Base-by-base conservation (phyloP, 768 basidiomycete species). In the Tylopilus sp. region DNA sequence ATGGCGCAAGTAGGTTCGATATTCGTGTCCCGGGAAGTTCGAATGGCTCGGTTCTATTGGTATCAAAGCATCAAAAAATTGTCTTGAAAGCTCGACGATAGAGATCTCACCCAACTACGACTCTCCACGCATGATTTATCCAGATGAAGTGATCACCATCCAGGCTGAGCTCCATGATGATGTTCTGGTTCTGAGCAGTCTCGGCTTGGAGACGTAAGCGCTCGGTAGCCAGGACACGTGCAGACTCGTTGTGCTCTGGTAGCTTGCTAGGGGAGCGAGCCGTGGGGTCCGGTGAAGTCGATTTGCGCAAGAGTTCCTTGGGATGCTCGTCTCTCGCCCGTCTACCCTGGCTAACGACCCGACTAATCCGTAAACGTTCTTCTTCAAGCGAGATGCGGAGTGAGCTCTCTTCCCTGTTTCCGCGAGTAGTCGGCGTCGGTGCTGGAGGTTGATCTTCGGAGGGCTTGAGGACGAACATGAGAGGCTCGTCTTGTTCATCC, bases 91-190 rank as follows among this genome's bases (percentile, higher is more conserved):
- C 31, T 28, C 22, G 22, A 18, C 38, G 18, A 44, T 11, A 33
- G 44, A 45, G 60, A 31, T 66, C 90, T 57, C 71, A 92, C 92
- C 88, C 91, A 48, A 95, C 83, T 21, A 98, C 91, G 48, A 88
- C 83, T 61, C 83, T 76, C 91, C 97, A 98, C 0, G 95, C 93
- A 63, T 95, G 91, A 70, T 97, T 98, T 41, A 95, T 79, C 89
- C 94, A 99, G 60, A 93, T 82, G 60, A 98, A 85, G 58, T 93
- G 87, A 65, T 98, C 94, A 9, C 93, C 94, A 65, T 98, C 93
- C 57, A 98, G 75, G 67, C 85, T 86, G 26, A 99, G 80, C 66
- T 99, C 97, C 75, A 98, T 79, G 25, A 99, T 91, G 48, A 98
- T 91, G 61, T 97, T 98, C 68, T 92, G 91, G 64, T 87, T 91